Evolutionary conservation across 2,329 filamentous ascomycete species (phyloP).

Genomic region (Pseudogymnoascus pannorum): DNA sequence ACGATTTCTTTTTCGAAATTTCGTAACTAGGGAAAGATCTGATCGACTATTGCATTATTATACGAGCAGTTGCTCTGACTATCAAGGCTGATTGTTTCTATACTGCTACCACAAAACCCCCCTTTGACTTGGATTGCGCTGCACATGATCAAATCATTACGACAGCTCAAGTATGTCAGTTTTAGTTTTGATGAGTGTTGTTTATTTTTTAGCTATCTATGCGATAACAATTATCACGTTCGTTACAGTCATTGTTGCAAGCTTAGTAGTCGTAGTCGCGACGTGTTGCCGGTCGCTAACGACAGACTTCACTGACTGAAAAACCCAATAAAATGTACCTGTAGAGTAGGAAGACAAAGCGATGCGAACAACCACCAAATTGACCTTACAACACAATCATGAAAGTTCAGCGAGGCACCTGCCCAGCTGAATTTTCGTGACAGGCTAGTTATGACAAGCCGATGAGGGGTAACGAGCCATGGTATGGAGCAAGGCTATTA

Average conservation of each 20-base stretch:
- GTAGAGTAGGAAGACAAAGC: slow-evolving; percentile 2
- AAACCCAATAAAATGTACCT: background rate
- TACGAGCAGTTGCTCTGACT: background rate
- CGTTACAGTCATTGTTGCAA: background rate
- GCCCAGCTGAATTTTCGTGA: too few relatives aligned
- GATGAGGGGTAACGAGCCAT: background rate
- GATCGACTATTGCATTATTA: background rate
- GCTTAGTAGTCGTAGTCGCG: background rate
- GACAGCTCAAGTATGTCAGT: background rate
- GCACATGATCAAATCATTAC: background rate
- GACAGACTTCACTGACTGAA: background rate
- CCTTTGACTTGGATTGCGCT: background rate
- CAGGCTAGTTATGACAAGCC: background rate
- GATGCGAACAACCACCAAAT: slow-evolving; percentile 3
- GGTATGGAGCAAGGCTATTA: slow-evolving; percentile 2
- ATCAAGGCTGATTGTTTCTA: background rate
- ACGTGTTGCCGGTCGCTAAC: background rate
- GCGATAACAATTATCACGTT: background rate
- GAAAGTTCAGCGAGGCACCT: background rate
- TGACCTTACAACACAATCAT: background rate
- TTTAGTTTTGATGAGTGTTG: background rate
- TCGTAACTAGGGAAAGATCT: background rate
- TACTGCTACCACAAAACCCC: background rate
- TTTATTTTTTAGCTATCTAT: slow-evolving; percentile 1
- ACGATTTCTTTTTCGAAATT: background rate